A percentile compares a stretch with the other conserved stretches of the same genome.
Conservation (phyloP, 2,329 filamentous ascomycete genomes). For the Penicillium griseofulvum region DNA sequence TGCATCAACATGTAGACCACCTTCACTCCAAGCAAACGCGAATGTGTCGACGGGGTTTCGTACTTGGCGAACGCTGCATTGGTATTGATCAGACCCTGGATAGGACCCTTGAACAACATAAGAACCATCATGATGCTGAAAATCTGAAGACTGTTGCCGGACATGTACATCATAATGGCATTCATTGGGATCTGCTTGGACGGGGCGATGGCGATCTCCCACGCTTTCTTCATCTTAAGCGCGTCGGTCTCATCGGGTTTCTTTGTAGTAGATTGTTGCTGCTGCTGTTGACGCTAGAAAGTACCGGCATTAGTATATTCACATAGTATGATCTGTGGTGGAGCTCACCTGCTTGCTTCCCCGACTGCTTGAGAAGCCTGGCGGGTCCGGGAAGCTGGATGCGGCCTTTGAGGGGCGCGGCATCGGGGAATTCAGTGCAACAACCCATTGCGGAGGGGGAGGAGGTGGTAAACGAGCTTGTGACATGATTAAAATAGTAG, state of each 20-base stretch:
- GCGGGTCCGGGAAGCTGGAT: slow-evolving; percentile 73
- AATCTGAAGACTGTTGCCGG: slow-evolving; percentile 94
- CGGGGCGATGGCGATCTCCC: slow-evolving; percentile 92
- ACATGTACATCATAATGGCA: slow-evolving; percentile 99
- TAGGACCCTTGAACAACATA: slow-evolving; percentile 96
- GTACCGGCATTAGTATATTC: background rate
- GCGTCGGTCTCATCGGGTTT: slow-evolving; percentile 81
- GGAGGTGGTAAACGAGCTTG: slow-evolving; percentile 34
- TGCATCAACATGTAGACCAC: slow-evolving; percentile 85
- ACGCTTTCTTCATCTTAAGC: slow-evolving; percentile 96
- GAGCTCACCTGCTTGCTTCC: slow-evolving; percentile 52
- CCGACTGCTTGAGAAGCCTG: slow-evolving; percentile 67
- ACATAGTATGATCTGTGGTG: background rate
- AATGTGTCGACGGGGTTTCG: slow-evolving; percentile 74
- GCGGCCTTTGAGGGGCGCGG: slow-evolving; percentile 61
- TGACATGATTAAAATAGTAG: slow-evolving; percentile 16
- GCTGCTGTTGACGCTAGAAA: slow-evolving; percentile 31
- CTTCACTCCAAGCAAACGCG: slow-evolving; percentile 78
- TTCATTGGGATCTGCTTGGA: slow-evolving; percentile 97
- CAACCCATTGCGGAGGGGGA: slow-evolving; percentile 73
- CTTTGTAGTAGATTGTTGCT: slow-evolving; percentile 33
- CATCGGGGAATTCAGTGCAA: slow-evolving; percentile 71
- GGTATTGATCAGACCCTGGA: slow-evolving; percentile 77
- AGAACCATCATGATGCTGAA: slow-evolving; percentile 99
- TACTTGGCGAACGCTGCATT: slow-evolving; percentile 88